Conservation (phyloP, 805 yeast genomes). For the Kurtzmaniella cleridarum region DNA sequence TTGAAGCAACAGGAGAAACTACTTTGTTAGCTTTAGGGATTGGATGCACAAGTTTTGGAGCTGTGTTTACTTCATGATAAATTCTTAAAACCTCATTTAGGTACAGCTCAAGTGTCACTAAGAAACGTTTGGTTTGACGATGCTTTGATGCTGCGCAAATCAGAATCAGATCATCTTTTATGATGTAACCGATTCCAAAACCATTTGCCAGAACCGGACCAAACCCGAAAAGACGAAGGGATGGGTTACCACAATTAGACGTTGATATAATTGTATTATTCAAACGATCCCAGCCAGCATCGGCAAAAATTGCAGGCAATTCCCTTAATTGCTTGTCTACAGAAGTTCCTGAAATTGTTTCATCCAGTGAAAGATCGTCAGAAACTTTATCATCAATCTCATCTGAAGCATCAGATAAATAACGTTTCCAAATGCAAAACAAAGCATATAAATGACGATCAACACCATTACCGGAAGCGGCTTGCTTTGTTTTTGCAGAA, state of each 20-base stretch:
- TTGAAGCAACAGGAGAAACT: constrained; percentile 10
- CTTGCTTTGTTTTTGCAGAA: constrained; percentile 57
- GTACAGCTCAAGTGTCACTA: constrained; percentile 48
- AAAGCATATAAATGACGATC: constrained; percentile 88
- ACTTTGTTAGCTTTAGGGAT: constrained; percentile 14
- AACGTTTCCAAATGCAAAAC: constrained; percentile 80
- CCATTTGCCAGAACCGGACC: constrained; percentile 57
- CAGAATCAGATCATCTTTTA: constrained; percentile 46
- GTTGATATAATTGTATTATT: constrained; percentile 72
- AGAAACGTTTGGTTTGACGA: constrained; percentile 53
- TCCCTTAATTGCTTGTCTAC: constrained; percentile 16
- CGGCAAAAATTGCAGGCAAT: constrained; percentile 75
- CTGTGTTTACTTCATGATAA: constrained; percentile 18
- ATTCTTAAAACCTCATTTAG: constrained; percentile 40
- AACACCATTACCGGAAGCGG: constrained; percentile 80
- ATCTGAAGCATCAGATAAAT: constrained; percentile 25
- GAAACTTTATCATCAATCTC: constrained; percentile 10
- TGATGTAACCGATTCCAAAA: constrained; percentile 53
- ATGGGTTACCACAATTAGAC: constrained; percentile 60
- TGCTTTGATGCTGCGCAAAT: constrained; percentile 56
- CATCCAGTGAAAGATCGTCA: constrained; percentile 20
- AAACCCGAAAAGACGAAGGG: constrained; percentile 52
- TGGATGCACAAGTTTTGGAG: constrained; percentile 18
- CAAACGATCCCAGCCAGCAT: constrained; percentile 81
- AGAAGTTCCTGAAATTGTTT: constrained; percentile 18